These are phyloP conservation scores for Ophiostoma quercus DNA, from an alignment of 2,329 filamentous ascomycete species.

Conservation along the genomic window DNA sequence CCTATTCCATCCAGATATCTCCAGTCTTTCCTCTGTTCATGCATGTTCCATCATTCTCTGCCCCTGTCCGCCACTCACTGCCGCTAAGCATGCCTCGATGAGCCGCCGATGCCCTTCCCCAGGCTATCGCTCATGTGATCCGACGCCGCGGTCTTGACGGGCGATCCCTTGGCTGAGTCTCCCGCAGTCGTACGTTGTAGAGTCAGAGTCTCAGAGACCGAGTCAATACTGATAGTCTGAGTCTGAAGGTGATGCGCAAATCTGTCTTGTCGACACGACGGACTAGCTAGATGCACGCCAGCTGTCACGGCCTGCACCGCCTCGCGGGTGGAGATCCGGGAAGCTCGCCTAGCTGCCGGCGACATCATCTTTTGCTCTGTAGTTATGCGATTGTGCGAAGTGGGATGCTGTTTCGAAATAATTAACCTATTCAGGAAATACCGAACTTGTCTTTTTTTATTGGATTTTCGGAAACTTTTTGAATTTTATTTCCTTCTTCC, in stretches of 20 bases:
- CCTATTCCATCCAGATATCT: neutral
- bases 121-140: slow-evolving; percentile 7
- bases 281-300: neutral
- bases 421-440: too few relatives aligned
- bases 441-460: too few relatives aligned
- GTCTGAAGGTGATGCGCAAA: neutral
- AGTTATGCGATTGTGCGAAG: too few relatives aligned
- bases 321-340: neutral
- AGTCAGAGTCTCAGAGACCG: too few relatives aligned
- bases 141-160: neutral
- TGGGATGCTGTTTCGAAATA: too few relatives aligned
- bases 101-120: neutral
- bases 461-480: too few relatives aligned
- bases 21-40: neutral
- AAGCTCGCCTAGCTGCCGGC: neutral
- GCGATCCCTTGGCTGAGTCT: neutral
- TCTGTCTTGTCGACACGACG: neutral
- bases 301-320: neutral
- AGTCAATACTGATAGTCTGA: too few relatives aligned
- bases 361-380: neutral
- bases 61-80: neutral
- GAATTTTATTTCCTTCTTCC: too few relatives aligned
- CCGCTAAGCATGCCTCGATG: neutral
- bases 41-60: neutral
- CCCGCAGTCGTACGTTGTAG: neutral